A percentile compares a stretch with the other conserved stretches of the same genome.
Evolutionary conservation across 345 rosid species (phyloP).

Genomic region (Linum usitatissimum): DNA sequence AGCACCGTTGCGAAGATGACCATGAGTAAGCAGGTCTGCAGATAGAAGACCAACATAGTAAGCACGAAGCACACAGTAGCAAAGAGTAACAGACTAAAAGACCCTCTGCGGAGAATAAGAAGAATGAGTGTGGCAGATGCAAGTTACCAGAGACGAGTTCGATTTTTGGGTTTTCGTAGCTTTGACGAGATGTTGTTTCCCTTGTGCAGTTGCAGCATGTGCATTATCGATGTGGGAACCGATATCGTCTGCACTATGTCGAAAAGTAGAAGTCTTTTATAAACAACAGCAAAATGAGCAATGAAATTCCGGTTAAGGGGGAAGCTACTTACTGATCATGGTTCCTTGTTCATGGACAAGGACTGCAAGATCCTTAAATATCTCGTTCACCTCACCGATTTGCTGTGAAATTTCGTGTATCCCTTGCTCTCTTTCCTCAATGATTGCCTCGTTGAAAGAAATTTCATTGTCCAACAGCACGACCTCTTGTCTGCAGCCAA

Average conservation of each 20-base stretch:
- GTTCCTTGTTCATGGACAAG: conserved; percentile 90
- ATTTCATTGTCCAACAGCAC: conserved; percentile 80
- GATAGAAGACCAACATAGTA: background rate
- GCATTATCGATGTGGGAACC: conserved; percentile 63
- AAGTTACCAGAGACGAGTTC: conserved; percentile 77
- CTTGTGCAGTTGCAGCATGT: conserved; percentile 67
- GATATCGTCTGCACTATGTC: conserved; percentile 59
- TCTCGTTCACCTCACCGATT: conserved; percentile 92
- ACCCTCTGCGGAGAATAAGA: background rate
- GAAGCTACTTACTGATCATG: conserved; percentile 49
- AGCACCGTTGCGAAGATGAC: conserved; percentile 81
- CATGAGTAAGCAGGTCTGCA: conserved; percentile 80
- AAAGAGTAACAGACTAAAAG: background rate
- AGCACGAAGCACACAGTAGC: background rate
- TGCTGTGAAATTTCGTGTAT: conserved; percentile 89
- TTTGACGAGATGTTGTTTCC: conserved; percentile 59
- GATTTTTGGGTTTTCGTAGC: conserved; percentile 82
- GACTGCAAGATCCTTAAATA: conserved; percentile 87
- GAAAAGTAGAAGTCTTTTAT: background rate
- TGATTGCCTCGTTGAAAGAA: conserved; percentile 75
- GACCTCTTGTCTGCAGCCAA: conserved; percentile 64
- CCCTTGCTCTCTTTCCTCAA: conserved; percentile 94
- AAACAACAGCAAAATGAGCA: background rate
- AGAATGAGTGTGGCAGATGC: background rate
- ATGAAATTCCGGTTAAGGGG: conserved; percentile 2